Evolutionary conservation across 2,329 filamentous ascomycete species (phyloP), one percentile per base, ranked within the genome.

Genomic region (Cladorrhinum sp.): DNA sequence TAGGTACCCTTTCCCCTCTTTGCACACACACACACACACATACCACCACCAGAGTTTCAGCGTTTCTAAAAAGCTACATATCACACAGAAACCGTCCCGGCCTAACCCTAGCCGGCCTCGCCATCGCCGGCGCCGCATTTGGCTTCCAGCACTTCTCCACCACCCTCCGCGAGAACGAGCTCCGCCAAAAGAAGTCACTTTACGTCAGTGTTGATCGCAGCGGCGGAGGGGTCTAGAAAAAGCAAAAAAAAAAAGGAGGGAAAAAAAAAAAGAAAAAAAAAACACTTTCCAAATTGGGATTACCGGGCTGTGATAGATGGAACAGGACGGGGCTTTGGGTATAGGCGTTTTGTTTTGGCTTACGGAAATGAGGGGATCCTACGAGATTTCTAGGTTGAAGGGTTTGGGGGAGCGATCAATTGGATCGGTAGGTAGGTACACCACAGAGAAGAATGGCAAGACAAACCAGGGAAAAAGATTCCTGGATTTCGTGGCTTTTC

Each of bases 191-290:
- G 67, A 39, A 67, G 73, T 23, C 76, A 76, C 63, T 77, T 55
- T 80, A 82, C 68, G 80, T 83, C 59, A 79, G 75, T 59, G 80
- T 83, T 59, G 80, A 83, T 58, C 76, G 81, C 23, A 83, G 80
- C 66, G 81, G 81, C 2, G 78, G 78, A 1, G 78, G 78, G 0
- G 70, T 80, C 46, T 80, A 63, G 67, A 33, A 36, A 10, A 36
- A 36, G 12, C 7, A 36, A 36, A 9, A 20, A 57, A 20, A 48
- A 18, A 49, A 12, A 24, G 12, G 3, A 2, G 33, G 12, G 7
- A 36, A 9, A 28, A 28, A 28, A 4, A 9, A 28, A 28, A 28
- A 28, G 26, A 28, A 28, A 28, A 28, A 28, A 28, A 28, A 4
- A 28, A 28, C 26, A 28, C 4, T 28, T 5, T 28, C 26, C n/a